These are phyloP conservation scores for Daedaleopsis nitida DNA, from an alignment of 768 basidiomycete species.

Conservation along the genomic window DNA sequence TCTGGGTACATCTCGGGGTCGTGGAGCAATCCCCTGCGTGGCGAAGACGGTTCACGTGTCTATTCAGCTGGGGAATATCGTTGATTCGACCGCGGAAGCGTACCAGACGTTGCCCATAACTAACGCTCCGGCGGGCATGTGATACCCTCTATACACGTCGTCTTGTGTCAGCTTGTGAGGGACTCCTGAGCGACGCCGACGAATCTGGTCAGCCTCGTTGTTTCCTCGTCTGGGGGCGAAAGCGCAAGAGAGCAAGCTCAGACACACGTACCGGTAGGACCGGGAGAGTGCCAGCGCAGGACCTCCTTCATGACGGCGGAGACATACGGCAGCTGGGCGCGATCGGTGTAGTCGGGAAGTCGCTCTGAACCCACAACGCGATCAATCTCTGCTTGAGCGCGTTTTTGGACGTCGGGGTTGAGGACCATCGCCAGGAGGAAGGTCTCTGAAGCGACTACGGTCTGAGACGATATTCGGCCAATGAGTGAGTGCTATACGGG, in stretches of 20 bases:
- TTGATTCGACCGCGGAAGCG: background rate
- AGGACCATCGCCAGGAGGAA: conserved; percentile 31
- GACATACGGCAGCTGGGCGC: conserved; percentile 28
- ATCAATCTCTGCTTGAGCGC: conserved; percentile 32
- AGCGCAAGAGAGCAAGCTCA: background rate
- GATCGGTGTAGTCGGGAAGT: conserved; percentile 31
- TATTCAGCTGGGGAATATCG: background rate
- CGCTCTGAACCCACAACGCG: conserved; percentile 23
- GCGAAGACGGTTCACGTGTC: conserved; percentile 29
- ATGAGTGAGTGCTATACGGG: background rate
- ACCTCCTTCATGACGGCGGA: conserved; percentile 29
- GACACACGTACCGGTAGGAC: background rate
- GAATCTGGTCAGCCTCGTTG: background rate
- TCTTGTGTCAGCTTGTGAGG: conserved; percentile 25
- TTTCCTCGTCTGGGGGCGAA: background rate
- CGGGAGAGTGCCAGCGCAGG: background rate
- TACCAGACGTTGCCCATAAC: conserved; percentile 27
- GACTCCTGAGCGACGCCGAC: conserved; percentile 14
- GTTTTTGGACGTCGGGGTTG: conserved; percentile 29
- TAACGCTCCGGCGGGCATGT: conserved; percentile 30
- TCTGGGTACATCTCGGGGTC: conserved; percentile 32
- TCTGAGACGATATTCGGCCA: background rate
- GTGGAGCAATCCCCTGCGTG: conserved; percentile 25
- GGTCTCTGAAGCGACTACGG: background rate
- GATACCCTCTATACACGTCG: conserved; percentile 30